These are phyloP conservation scores for Phaeoacremonium minimum DNA, from an alignment of 2,329 filamentous ascomycete genomes.

Conservation along the genomic window DNA sequence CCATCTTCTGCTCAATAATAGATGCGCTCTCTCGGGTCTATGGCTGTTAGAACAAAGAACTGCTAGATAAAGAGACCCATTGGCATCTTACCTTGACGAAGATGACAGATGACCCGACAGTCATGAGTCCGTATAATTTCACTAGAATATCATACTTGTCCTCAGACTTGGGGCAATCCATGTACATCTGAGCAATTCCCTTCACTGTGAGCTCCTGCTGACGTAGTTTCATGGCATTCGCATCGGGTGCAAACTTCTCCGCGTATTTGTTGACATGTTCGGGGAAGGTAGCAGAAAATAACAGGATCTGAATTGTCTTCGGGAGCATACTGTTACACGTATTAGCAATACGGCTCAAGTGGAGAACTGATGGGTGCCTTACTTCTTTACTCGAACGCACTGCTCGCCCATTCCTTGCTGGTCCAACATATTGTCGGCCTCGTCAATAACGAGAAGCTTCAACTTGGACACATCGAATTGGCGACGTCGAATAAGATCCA, in stretches of 20 bases:
- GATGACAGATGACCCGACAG: constrained; percentile 94
- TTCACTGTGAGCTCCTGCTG: constrained; percentile 92
- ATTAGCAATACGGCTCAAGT: too few species aligned
- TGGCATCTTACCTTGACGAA: constrained; percentile 83
- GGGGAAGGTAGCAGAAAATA: constrained; percentile 95
- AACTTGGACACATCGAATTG: constrained; percentile 69
- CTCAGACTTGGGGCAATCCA: constrained; percentile 79
- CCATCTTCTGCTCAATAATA: constrained; percentile 83
- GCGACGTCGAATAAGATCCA: constrained; percentile 76
- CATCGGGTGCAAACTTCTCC: constrained; percentile 74
- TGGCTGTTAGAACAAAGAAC: constrained; percentile 13
- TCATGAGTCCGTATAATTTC: constrained; percentile 93
- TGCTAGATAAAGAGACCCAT: too few species aligned
- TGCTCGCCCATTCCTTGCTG: constrained; percentile 93
- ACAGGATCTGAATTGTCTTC: constrained; percentile 73
- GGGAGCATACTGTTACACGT: constrained; percentile 61
- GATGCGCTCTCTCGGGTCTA: constrained; percentile 82
- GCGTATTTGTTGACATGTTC: constrained; percentile 82
- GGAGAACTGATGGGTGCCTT: constrained; percentile 25
- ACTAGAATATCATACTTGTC: constrained; percentile 87
- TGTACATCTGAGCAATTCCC: constrained; percentile 96
- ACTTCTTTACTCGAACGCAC: constrained; percentile 85
- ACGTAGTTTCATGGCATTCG: constrained; percentile 82
- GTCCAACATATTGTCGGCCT: constrained; percentile 98
- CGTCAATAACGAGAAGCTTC: constrained; percentile 84